phyloP scores from a whole-genome alignment of 1,139 yeast genomes.

The Casaregolazyma lundiana region DNA sequence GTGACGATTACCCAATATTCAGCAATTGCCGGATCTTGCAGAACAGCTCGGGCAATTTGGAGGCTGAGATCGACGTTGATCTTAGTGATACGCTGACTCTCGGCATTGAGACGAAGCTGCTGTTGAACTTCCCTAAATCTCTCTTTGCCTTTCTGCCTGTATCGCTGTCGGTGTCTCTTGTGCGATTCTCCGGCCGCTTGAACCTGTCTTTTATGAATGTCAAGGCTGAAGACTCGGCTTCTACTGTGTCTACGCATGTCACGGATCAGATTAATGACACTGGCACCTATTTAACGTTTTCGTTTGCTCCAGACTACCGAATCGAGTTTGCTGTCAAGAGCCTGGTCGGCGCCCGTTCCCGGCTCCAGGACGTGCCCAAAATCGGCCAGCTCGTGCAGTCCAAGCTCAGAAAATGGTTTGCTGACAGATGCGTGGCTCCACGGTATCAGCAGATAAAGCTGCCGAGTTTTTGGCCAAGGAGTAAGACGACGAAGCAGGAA shows the following conservation, averaged over 20 bases:
- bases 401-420: conserved; percentile 81
- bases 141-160: conserved; percentile 77
- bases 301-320: conserved; percentile 86
- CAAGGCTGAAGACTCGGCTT: conserved; percentile 15
- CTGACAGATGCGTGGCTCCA: conserved; percentile 91
- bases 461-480: conserved; percentile 89
- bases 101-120: conserved; percentile 78
- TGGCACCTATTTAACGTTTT: conserved; percentile 69
- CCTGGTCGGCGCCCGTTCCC: conserved; percentile 86
- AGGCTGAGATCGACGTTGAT: conserved; percentile 92
- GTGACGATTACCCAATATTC: conserved; percentile 92
- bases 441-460: conserved; percentile 76
- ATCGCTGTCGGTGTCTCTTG: conserved; percentile 77
- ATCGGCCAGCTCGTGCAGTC: conserved; percentile 80
- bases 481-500: conserved; percentile 52
- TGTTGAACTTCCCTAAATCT: conserved; percentile 82
- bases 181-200: conserved; percentile 87
- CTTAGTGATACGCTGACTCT: conserved; percentile 83
- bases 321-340: conserved; percentile 83
- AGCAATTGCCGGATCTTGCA: conserved; percentile 74
- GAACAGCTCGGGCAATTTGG: conserved; percentile 41
- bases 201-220: conserved; percentile 61
- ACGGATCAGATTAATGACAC: conserved; percentile 10
- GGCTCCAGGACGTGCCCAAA: conserved; percentile 89
- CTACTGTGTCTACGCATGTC: conserved; percentile 9